phyloP scores from a whole-genome alignment of 495 filamentous ascomycete genomes.

The Aspergillus sclerotioniger region DNA sequence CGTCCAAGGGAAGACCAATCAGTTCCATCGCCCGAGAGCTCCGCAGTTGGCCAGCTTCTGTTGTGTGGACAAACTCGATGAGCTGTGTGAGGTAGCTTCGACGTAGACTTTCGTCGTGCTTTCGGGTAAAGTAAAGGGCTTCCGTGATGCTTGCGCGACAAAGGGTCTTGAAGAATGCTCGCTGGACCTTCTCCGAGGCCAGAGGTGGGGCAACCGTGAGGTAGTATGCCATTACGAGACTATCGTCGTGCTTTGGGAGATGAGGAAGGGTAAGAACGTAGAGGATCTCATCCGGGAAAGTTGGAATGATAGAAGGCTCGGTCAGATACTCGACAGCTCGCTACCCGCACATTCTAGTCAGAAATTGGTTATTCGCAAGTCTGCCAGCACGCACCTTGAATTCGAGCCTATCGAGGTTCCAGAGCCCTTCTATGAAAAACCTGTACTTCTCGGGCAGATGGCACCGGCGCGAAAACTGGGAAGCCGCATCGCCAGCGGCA shows the following conservation, averaged over 20 bases:
- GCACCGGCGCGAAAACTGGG: constrained; percentile 52
- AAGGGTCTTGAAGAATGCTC: constrained; percentile 63
- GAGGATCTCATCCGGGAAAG: constrained; percentile 79
- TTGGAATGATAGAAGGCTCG: constrained; percentile 71
- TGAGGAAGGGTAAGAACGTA: constrained; percentile 60
- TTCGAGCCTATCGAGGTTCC: constrained; percentile 70
- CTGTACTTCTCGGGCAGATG: constrained; percentile 66
- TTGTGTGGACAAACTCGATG: constrained; percentile 59
- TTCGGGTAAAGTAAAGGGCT: constrained; percentile 70
- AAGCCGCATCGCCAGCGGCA: constrained; percentile 46
- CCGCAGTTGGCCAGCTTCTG: constrained; percentile 40
- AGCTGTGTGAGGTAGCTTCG: constrained; percentile 63
- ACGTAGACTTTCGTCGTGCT: constrained; percentile 58
- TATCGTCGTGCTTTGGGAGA: constrained; percentile 58
- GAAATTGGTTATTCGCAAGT: neutral
- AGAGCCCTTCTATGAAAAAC: constrained; percentile 76
- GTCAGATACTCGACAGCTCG: constrained; percentile 69
- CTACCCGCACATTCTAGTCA: constrained; percentile 33
- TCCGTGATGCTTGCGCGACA: constrained; percentile 66
- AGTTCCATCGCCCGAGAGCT: constrained; percentile 63
- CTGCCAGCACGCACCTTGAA: constrained; percentile 50
- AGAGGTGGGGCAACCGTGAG: constrained; percentile 67
- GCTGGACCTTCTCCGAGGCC: constrained; percentile 54
- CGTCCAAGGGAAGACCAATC: constrained; percentile 64
- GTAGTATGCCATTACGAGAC: constrained; percentile 72